Evolutionary conservation across 768 basidiomycete genomes (phyloP), one percentile per base, ranked within the genome.

Genomic region (Lactarius psammicola): DNA sequence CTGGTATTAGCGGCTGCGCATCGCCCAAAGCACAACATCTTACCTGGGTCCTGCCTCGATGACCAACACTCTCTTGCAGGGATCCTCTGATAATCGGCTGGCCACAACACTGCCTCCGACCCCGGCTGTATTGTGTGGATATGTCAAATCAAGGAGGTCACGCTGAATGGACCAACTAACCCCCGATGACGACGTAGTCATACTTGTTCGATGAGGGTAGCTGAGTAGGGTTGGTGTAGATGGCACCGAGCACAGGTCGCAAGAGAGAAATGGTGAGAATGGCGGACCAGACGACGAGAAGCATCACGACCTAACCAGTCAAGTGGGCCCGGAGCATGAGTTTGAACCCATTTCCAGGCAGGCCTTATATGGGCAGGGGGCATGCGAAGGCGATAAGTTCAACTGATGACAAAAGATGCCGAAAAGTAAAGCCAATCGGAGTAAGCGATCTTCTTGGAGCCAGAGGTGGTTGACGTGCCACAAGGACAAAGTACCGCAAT

Each of bases 171-270:
- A 15, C 18, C 46, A 20, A 51, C 53, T 34, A 31, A 44, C 68
- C 68, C 38, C 79, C 80, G 17, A 76, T 74, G 64, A 80, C 75
- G 61, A 81, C 74, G 66, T 76, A 80, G 72, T 80, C 80, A 64
- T 76, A 81, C n/a, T 40, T 55, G 54, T 59, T 67, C 6, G 49
- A 26, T 20, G 42, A 33, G 1, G 67, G 65, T 15, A 72, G 59
- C 17, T 67, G 23, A 1, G 63, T 49, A 2, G 64, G 59, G n/a
- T 64, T 40, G 17, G 53, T 62, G 38, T 62, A 67, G 31, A 67
- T 34, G 13, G 57, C 63, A 2, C 60, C 68, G 9, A 40, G 36
- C 3, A 20, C 61, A 23, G 34, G 20, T 17, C 20, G 59, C 13
- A 59, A 42, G 28, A 42, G 34, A 23, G 15, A 23, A 23, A 28